A percentile compares a stretch with the other conserved stretches of the same genome.
Evolutionary conservation across 2,329 filamentous ascomycete species (phyloP).

Genomic region (Aureobasidium lini): DNA sequence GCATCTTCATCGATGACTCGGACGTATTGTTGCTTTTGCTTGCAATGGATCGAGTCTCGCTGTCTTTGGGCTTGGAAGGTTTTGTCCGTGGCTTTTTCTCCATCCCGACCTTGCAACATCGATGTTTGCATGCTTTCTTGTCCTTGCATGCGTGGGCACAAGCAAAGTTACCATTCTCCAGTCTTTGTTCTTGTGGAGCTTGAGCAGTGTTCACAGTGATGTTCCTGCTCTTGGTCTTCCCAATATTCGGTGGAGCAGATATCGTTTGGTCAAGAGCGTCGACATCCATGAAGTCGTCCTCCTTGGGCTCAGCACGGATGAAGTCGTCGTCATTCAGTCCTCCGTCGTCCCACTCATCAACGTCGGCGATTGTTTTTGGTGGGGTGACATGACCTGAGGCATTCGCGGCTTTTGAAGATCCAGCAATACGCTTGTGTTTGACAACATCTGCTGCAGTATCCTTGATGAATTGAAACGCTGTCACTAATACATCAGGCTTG

Average conservation of each 20-base stretch:
- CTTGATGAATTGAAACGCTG: conserved; percentile 33
- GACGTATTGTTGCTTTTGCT: conserved; percentile 21
- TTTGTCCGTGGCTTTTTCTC: conserved; percentile 50
- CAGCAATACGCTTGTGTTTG: conserved; percentile 31
- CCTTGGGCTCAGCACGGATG: conserved; percentile 32
- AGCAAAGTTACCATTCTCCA: conserved; percentile 64
- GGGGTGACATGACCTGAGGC: no score
- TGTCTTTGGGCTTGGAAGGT: conserved; percentile 33
- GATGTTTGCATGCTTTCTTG: conserved; percentile 58
- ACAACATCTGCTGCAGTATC: conserved; percentile 41
- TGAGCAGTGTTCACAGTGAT: not conserved
- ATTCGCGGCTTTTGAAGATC: conserved; percentile 23
- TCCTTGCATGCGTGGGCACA: conserved; percentile 66
- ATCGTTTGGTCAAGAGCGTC: conserved; percentile 39
- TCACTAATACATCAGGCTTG: conserved; percentile 41
- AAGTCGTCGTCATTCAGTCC: conserved; percentile 48
- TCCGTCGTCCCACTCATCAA: conserved; percentile 46
- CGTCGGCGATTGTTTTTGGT: not conserved
- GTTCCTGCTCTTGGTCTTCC: not conserved
- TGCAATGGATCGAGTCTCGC: conserved; percentile 20
- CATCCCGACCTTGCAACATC: conserved; percentile 64
- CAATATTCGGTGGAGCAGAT: not conserved
- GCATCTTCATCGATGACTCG: conserved; percentile 14
- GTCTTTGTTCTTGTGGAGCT: not conserved
- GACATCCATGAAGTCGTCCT: conserved; percentile 43